Base-by-base conservation (phyloP, 164 flowering plant genomes). In the Vitis amurensis region DNA sequence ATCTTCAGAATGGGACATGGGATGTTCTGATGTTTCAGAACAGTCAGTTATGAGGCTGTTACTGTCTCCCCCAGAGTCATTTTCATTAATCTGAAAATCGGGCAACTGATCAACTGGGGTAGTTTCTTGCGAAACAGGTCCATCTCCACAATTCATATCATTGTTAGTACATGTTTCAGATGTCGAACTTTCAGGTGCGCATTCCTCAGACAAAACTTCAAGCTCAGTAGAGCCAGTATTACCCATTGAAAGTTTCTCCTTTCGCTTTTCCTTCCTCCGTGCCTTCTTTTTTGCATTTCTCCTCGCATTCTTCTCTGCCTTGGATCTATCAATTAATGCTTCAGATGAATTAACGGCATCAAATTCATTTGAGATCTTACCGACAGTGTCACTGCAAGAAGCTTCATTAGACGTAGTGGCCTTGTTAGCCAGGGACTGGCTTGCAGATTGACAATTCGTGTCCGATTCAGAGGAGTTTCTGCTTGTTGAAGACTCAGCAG, bases 201-300 rank as follows among this genome's bases (percentile, higher is more conserved):
- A 68, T 71, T 73, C 81, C 27, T 78, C 80, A 30, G 69, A 66
- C 2, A 65, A 71, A 62, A 55, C 59, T 55, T 76, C 69, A 10
- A 61, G 59, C 30, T 55, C 76, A 16, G 68, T 50, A 29, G 68
- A 61, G 44, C 60, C 80, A 71, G 37, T 31, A 56, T 61, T 37
- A 37, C 44, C 59, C 30, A 47, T 16, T 59, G 70, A 70, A 56
- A 59, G 55, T 61, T 74, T 84, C 73, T 77, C 83, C 16, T 69
- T 66, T 47, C 70, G 73, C 66, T 78, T 80, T 31, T 78, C 77
- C 59, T 84, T 83, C 82, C 76, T 88, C 70, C 73, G 83, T 17
- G 72, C 66, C 70, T 82, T 86, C 74, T 77, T 85, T 62, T 69
- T 79, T 13, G 78, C 71, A 63, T 56, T 78, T 64, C 50, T 79